Base-by-base conservation (phyloP, 176 grass and related monocot genomes). In the Eragrostis curvula region DNA sequence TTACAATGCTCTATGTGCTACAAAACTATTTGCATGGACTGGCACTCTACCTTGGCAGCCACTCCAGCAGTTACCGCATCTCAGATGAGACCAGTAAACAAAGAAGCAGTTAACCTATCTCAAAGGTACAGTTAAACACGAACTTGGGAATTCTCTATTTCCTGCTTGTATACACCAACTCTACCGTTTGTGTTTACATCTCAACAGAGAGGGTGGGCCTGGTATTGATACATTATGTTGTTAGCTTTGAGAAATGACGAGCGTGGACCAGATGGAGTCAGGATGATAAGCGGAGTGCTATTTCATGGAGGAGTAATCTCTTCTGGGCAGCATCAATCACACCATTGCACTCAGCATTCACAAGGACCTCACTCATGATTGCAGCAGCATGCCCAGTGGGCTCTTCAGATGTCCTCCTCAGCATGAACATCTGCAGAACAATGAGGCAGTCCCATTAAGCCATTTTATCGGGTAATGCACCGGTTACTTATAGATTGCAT, bases 321-420 rank as follows among this genome's bases (percentile, higher is more conserved):
- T 94, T 93, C 81, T 97, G 91, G 46, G 89, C 83, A 74, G 91
- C 87, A 75, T 94, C 91, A 27, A 97, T 97, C 68, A 94, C 83
- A 59, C 94, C 94, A 75, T 89, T 94, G 83, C 87, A 94, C 71
- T 94, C 87, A 3, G 94, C 94, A 58, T 97, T 97, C 56, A 97
- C 66, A 2, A 97, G 91, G 48, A 97, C 91, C 56, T 97, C 89
- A 21, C 89, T 94, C 89, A 97, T 90, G 47, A 94, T 86, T 68
- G 91, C 91, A 4, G 94, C 89, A 1, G 94, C 89, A 92, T 97
- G 94, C n/a, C 85, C 89, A 7, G 77, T 94, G 45, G 92, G 92
- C 39, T 92, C 85, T 78, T 96, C 92, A 12, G 92, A 92, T 67
- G 88, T 83, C 81, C 88, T 92, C 71, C 90, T 83, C 78, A 97